phyloP scores from a whole-genome alignment of 441 rosid genomes.

The Pelargonium fulgidum region DNA sequence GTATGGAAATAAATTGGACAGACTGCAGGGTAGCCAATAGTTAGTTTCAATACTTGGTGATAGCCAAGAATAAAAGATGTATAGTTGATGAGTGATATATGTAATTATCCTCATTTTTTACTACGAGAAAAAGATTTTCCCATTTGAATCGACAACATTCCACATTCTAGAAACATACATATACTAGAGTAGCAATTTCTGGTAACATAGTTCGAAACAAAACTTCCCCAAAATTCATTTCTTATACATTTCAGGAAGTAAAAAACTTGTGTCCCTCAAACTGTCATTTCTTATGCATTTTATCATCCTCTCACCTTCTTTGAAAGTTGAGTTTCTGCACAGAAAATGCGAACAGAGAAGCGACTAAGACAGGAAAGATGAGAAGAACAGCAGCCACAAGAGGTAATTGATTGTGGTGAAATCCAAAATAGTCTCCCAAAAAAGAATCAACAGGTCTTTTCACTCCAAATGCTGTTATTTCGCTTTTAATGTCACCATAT shows the following conservation, averaged over 20 bases:
- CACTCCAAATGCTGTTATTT: slow-evolving; percentile 28
- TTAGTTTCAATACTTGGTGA: no score
- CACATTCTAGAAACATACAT: no score
- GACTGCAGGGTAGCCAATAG: no score
- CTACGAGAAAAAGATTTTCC: no score
- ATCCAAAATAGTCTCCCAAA: slow-evolving; percentile 29
- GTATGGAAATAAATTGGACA: no score
- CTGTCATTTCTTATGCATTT: background rate
- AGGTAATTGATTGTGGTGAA: slow-evolving; percentile 17
- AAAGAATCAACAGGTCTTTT: slow-evolving; percentile 24
- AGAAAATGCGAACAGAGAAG: slow-evolving; percentile 27
- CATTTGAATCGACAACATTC: no score
- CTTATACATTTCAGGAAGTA: background rate
- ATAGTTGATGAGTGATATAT: no score
- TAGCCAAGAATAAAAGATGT: no score
- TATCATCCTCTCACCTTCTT: slow-evolving; percentile 15
- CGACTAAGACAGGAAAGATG: slow-evolving; percentile 26
- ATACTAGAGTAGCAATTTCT: no score
- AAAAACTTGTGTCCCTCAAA: background rate
- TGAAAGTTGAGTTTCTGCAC: slow-evolving; percentile 28
- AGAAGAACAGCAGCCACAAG: slow-evolving; percentile 22
- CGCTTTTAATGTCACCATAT: slow-evolving; percentile 43
- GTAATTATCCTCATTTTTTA: no score
- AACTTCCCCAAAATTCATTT: no score
- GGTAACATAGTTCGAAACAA: no score